phyloP scores from a whole-genome alignment of 768 basidiomycete genomes.

The Rhodosporidiobolus odoratus region DNA sequence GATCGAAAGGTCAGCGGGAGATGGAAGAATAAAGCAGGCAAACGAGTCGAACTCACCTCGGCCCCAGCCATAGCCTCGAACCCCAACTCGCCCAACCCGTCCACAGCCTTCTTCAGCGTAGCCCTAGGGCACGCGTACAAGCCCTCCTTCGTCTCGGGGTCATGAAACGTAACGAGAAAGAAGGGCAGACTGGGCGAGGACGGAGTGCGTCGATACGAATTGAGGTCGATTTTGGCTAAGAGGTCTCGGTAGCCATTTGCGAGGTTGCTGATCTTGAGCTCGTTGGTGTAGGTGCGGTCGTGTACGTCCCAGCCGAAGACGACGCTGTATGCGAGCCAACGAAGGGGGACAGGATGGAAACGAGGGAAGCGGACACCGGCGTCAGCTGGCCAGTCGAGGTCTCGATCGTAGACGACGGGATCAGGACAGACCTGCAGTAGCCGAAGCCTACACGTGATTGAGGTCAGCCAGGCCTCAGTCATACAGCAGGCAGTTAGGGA shows the following conservation, averaged over 20 bases:
- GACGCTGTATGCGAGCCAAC: constrained; percentile 5
- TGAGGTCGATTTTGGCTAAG: constrained; percentile 75
- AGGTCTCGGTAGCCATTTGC: constrained; percentile 89
- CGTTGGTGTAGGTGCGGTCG: constrained; percentile 73
- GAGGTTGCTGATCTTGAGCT: constrained; percentile 83
- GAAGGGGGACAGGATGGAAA: background rate
- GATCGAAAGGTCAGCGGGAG: background rate
- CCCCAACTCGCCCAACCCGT: constrained; percentile 53
- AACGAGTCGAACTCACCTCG: constrained; percentile 12
- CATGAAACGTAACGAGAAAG: constrained; percentile 83
- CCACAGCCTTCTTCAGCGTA: constrained; percentile 60
- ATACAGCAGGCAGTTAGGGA: constrained; percentile 71
- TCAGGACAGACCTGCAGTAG: background rate
- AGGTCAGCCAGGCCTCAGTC: background rate
- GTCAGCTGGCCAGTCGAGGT: background rate
- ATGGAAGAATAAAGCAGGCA: background rate
- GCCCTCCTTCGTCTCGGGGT: constrained; percentile 74
- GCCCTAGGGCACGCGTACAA: constrained; percentile 80
- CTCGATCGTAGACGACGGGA: background rate
- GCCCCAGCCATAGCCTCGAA: constrained; percentile 54
- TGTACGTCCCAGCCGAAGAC: constrained; percentile 65
- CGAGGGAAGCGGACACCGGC: background rate
- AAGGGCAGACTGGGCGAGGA: constrained; percentile 90
- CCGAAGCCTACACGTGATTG: constrained; percentile 16
- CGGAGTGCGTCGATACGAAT: constrained; percentile 78